Conservation (phyloP, 2,329 filamentous ascomycete genomes). For the Helicocarpus griseus region DNA sequence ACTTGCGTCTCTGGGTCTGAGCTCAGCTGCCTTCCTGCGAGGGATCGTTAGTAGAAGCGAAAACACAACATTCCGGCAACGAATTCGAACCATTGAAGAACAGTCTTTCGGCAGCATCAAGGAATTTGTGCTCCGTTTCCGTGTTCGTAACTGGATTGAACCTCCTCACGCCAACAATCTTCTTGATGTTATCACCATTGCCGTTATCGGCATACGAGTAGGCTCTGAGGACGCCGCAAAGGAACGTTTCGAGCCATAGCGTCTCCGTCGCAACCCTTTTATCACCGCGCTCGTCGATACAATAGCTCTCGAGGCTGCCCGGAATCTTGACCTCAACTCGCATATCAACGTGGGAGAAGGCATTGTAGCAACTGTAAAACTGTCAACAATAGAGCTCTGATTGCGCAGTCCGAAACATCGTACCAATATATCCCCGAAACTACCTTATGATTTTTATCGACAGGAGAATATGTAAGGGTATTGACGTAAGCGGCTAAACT, state of each 20-base stretch:
- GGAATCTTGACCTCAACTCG: conserved; percentile 96
- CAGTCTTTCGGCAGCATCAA: conserved; percentile 85
- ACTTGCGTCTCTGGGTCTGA: conserved; percentile 97
- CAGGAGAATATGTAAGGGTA: conserved; percentile 82
- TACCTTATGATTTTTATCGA: conserved; percentile 78
- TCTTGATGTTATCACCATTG: conserved; percentile 86
- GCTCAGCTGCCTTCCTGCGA: conserved; percentile 78
- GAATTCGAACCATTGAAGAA: conserved; percentile 72
- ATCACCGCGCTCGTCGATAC: conserved; percentile 91
- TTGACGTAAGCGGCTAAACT: conserved; percentile 98
- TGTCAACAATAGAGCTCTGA: conserved; percentile 7
- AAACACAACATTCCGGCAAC: neutral
- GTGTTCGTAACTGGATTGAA: conserved; percentile 98
- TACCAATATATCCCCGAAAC: conserved; percentile 92
- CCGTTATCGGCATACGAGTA: conserved; percentile 97
- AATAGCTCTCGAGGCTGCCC: conserved; percentile 92
- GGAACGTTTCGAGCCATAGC: conserved; percentile 93
- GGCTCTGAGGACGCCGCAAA: conserved; percentile 86
- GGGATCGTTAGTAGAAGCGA: conserved; percentile 15
- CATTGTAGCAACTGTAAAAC: conserved; percentile 76
- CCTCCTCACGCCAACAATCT: conserved; percentile 90
- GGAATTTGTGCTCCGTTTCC: conserved; percentile 93
- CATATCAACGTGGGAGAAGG: conserved; percentile 96
- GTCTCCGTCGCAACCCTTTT: conserved; percentile 89
- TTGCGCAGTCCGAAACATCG: conserved; percentile 15